A percentile compares a stretch with the other conserved stretches of the same genome.
phyloP scores from a whole-genome alignment of 1,284 basidiomycete species.

The Rhodotorula glutinis region DNA sequence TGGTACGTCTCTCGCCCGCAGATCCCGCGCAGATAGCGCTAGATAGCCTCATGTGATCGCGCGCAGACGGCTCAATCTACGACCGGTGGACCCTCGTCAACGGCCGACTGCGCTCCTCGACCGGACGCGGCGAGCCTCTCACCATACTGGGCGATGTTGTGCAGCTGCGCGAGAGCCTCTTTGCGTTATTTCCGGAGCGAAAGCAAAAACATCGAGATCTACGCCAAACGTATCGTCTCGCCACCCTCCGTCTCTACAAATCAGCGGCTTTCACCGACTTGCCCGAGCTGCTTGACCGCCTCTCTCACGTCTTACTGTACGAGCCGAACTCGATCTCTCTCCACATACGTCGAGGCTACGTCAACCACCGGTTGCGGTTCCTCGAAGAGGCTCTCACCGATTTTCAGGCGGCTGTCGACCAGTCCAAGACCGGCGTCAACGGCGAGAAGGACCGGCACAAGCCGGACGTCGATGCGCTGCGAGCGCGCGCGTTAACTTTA shows the following conservation, averaged over 20 bases:
- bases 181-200: slow-evolving; percentile 15
- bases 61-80: slow-evolving; percentile 30
- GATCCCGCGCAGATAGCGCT: neutral
- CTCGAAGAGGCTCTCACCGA: slow-evolving; percentile 17
- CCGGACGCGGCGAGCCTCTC: neutral
- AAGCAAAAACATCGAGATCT: slow-evolving; percentile 9
- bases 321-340: slow-evolving; percentile 32
- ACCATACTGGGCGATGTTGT: slow-evolving; percentile 39
- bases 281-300: slow-evolving; percentile 15
- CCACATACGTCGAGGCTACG: slow-evolving; percentile 22
- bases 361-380: slow-evolving; percentile 28
- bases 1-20: slow-evolving; percentile 8
- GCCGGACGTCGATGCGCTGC: slow-evolving; percentile 22
- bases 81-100: slow-evolving; percentile 30
- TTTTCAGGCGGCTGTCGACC: slow-evolving; percentile 11
- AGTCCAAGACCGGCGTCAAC: slow-evolving; percentile 2
- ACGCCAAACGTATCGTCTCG: slow-evolving; percentile 21
- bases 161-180: slow-evolving; percentile 36
- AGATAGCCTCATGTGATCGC: neutral
- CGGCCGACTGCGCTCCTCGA: neutral
- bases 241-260: slow-evolving; percentile 26
- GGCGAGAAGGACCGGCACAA: slow-evolving; percentile 1
- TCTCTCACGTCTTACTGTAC: slow-evolving; percentile 37
- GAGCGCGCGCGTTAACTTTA: slow-evolving; percentile 15
- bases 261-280: slow-evolving; percentile 9